Percentiles rank a stretch among this genome's conserved stretches.
Evolutionary conservation across 2,329 filamentous ascomycete genomes (phyloP).

Genomic region (Sporothrix phasma): DNA sequence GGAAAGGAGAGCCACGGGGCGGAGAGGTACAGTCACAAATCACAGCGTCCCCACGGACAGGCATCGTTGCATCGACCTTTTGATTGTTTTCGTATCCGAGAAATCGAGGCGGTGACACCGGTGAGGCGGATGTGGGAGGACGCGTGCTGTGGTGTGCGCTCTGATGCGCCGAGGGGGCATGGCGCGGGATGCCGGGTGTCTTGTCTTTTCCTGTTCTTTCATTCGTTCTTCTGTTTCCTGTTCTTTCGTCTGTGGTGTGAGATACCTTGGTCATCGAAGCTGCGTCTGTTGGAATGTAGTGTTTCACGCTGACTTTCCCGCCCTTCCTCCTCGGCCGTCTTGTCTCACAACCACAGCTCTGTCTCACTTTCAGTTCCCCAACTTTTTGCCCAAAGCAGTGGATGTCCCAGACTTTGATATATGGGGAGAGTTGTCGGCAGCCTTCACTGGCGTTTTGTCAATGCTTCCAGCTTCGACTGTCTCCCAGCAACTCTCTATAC

Average conservation of each 20-base stretch:
- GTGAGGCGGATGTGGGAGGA: background rate
- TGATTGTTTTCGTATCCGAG: background rate
- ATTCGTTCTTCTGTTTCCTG: background rate
- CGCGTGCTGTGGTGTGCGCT: background rate
- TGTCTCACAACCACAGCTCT: background rate
- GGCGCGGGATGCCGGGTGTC: background rate
- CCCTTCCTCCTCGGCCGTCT: background rate
- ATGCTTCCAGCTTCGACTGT: too few species aligned
- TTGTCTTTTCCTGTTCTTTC: background rate
- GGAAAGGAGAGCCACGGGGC: background rate
- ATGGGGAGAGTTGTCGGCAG: background rate
- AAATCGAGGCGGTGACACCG: background rate
- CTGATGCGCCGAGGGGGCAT: background rate
- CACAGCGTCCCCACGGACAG: background rate
- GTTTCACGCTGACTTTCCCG: background rate
- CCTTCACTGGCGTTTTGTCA: too few species aligned
- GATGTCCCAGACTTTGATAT: background rate
- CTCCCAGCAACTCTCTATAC: background rate
- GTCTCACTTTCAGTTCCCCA: constrained; percentile 3
- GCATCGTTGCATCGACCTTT: background rate
- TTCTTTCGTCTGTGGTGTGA: background rate
- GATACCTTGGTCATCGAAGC: constrained; percentile 2
- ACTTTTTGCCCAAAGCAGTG: background rate
- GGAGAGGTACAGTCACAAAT: background rate
- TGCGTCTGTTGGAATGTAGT: background rate